Evolutionary conservation across 2,329 filamentous ascomycete species (phyloP), one percentile per base, ranked within the genome.

Genomic region (Phialophora expanda): DNA sequence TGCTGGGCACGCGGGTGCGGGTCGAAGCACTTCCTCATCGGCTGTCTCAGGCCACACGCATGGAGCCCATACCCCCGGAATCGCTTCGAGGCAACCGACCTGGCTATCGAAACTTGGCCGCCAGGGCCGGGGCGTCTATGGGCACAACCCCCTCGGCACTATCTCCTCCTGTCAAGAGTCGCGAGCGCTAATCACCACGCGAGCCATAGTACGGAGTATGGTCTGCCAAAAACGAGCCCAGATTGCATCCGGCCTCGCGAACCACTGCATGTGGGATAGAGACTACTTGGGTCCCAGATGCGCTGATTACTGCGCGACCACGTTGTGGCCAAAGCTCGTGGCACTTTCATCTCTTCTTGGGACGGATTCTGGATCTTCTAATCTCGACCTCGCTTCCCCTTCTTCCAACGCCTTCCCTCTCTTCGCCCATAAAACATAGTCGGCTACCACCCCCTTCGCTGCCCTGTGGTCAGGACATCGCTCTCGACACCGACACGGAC

Each of bases 71-170:
- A 4, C 11, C 12, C 41, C 56, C 41, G 14, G 41, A n/a, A 7
- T 48, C 41, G 56, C 56, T 22, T 34, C 56, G 24, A 50, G 26
- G 4, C 56, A 46, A n/a, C 14, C 44, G 38, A 32, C 30, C 38
- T n/a, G 20, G 24, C 56, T 48, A 50, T 50, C 17, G 41, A 24
- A n/a, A 44, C 38, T 7, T n/a, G 14, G 12, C 46, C 56, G 20
- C 24, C 48, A 26, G 48, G 12, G 26, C 24, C 6, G 20, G 20
- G 9, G 48, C 48, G 12, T 26, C 3, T 26, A 24, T 22, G 20
- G 48, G 48, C 20, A 11, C 48, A 24, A 24, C 9, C 48, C n/a
- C 8, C 12, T 51, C 20, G 12, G 48, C 38, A 17, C 20, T 24
- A 51, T 51, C 22, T 14, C 17, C 48, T 51, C 24, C 48, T 26